phyloP scores from a whole-genome alignment of 2,329 filamentous ascomycete species.

The Paecilomyces dactylethromorphus region DNA sequence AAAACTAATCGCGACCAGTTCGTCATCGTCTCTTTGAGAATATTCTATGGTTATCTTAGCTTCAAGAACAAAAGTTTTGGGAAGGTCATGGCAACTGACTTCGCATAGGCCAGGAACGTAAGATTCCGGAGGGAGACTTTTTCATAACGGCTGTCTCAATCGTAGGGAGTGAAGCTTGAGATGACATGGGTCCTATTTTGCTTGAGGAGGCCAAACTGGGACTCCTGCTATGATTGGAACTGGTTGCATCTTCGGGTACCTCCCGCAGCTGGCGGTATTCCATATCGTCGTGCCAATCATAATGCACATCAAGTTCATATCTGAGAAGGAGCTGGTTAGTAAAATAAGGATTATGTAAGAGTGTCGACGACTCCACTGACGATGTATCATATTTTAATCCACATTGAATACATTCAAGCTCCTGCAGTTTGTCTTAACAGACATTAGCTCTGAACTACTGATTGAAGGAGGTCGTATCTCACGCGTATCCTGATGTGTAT shows the following conservation, averaged over 20 bases:
- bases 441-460: constrained; percentile 7
- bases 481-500: constrained; percentile 8
- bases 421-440: constrained; percentile 2
- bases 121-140: not conserved
- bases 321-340: not conserved
- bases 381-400: constrained; percentile 6
- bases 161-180: constrained; percentile 8
- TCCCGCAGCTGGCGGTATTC: constrained; percentile 8
- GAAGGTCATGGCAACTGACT: constrained; percentile 10
- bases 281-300: constrained; percentile 10
- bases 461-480: not conserved
- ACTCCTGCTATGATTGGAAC: constrained; percentile 4
- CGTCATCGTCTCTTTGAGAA: constrained; percentile 21
- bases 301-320: constrained; percentile 8
- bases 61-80: not conserved
- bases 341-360: not conserved
- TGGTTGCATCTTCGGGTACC: not conserved
- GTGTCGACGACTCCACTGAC: constrained; percentile 1
- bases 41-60: constrained; percentile 12
- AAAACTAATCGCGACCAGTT: constrained; percentile 23
- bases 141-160: constrained; percentile 13
- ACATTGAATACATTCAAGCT: constrained; percentile 7
- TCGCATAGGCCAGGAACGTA: constrained; percentile 16
- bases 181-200: constrained; percentile 1
- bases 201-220: not conserved